Base-by-base conservation (phyloP, 2,329 filamentous ascomycete species). In the Pyrenochaeta sp. region DNA sequence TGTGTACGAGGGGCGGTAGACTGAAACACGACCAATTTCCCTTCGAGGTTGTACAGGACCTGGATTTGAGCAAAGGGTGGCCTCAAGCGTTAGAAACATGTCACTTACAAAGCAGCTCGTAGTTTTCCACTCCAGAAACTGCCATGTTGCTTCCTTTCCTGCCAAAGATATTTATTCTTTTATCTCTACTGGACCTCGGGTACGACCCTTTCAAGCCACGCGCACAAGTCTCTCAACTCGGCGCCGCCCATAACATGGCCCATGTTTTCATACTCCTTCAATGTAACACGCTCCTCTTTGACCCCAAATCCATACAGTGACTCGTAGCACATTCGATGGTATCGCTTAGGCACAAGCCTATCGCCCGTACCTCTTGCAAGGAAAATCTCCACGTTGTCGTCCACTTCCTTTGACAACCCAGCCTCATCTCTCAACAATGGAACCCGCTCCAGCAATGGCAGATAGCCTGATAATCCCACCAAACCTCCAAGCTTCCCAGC, bases 241-340 rank as follows among this genome's bases (percentile, higher is more conserved):
- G 72, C 61, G 10, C 76, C 77, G 49, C 60, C 71, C 32, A 80
- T 73, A 9, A 70, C 69, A 72, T 84, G 81, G 1, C 76, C 79
- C 67, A 83, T 69, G 0, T 78, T 79, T 44, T 82, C 77, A 66
- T 83, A 83, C 56, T 81, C 79, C 50, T 79, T 72, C 20, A 77
- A 63, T 21, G 76, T 75, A 35, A 80, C 56, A 40, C 63, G 64
- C 20, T 73, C 74, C 64, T 78, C 51, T 50, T 70, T 69, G 39
- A 79, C 69, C 0, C 78, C 77, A 46, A 79, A 58, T 20, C 73
- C 73, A 49, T 71, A 66, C 51, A 79, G 65, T 39, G 71, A 74
- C 56, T 79, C 75, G 51, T 77, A 57, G 47, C 75, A 81, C 27
- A 80, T 60, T 21, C 76, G 74, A 65, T 77, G 76, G 44, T 77